Base-by-base conservation (phyloP, 2,329 filamentous ascomycete genomes). In the Nigrospora oryzae region DNA sequence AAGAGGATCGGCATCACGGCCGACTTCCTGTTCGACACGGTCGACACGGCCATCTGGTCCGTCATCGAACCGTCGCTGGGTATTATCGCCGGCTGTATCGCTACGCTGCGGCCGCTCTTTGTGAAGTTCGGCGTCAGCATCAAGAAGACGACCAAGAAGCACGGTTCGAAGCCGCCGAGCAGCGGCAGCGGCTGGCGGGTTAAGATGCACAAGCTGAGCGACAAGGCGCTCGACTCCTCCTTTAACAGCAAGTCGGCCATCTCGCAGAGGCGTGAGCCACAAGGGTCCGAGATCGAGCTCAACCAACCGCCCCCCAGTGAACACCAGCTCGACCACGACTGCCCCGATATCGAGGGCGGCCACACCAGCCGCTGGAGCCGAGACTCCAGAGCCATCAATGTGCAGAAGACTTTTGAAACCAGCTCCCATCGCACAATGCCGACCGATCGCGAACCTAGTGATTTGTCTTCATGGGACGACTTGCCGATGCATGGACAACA, bases 11-110 rank as follows among this genome's bases (percentile, higher is more conserved):
- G 51, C 2, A 55, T 64, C 10, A 53, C 53, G 2, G 35, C 52
- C 3, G 53, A 55, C 28, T 63, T 63, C 38, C 48, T 64, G 5
- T 60, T 55, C 31, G 58, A 60, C 19, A 62, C 61, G 16, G 51
- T 63, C 5, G 58, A 60, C 15, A 51, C 67, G 3, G 58, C 56
- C 14, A 54, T 58, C 11, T 61, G 57, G 50, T 61, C 57, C 5
- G 52, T 62, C 6, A 46, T 63, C 19, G 62, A 65, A 42, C 62
- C 62, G 5, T 51, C 58, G 1, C 50, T 65, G 1, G 61, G 61
- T 2, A 64, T 65, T 13, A 56, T 63, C 32, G 62, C 60, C 17
- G 61, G 59, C 12, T 60, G 54, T 34, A 51, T 59, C 12, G 57
- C 60, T 10, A 59, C 56, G 7, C 46, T 63, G 33, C 53, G 59